A percentile compares a stretch with the other conserved stretches of the same genome.
These are phyloP conservation scores for Fusarium verrucosum DNA, from an alignment of 2,329 filamentous ascomycete genomes.

Conservation along the genomic window DNA sequence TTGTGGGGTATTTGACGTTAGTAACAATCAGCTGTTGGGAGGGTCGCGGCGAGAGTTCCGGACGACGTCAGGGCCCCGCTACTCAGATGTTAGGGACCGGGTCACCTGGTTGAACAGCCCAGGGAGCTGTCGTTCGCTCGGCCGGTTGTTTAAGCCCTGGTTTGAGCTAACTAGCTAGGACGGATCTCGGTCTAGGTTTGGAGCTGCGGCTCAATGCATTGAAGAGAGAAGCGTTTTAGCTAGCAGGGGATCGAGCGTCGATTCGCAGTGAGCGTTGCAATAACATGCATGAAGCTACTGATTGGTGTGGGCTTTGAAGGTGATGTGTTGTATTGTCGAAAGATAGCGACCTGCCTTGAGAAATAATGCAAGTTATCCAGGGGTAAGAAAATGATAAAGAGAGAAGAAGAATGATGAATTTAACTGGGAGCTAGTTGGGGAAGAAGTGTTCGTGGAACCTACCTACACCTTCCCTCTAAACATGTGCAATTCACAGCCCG, in stretches of 20 bases:
- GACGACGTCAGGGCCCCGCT: slow-evolving; percentile 47
- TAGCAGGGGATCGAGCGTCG: slow-evolving; percentile 15
- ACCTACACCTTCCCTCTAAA: slow-evolving; percentile 8
- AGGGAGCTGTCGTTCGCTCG: slow-evolving; percentile 3
- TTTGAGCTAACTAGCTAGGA: not conserved
- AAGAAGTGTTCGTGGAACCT: slow-evolving; percentile 5
- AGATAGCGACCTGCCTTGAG: not conserved
- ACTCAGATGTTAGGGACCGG: slow-evolving; percentile 17
- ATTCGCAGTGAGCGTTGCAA: slow-evolving; percentile 12
- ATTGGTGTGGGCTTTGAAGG: slow-evolving; percentile 17
- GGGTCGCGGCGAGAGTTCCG: slow-evolving; percentile 10
- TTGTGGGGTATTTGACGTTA: no score
- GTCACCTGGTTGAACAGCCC: slow-evolving; percentile 19
- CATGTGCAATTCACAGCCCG: slow-evolving; percentile 12
- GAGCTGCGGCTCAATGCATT: slow-evolving; percentile 24
- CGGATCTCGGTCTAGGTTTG: not conserved
- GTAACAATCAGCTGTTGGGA: slow-evolving; percentile 31
- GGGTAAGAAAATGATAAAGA: not conserved
- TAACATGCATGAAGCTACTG: slow-evolving; percentile 25
- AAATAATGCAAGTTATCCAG: not conserved
- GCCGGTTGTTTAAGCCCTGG: slow-evolving; percentile 14
- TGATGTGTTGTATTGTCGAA: not conserved
- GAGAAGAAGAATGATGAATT: not conserved
- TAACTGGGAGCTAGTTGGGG: not conserved
- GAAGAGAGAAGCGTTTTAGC: slow-evolving; percentile 19